These are phyloP conservation scores for Gossypium davidsonii DNA, from an alignment of 441 rosid genomes.

Conservation along the genomic window DNA sequence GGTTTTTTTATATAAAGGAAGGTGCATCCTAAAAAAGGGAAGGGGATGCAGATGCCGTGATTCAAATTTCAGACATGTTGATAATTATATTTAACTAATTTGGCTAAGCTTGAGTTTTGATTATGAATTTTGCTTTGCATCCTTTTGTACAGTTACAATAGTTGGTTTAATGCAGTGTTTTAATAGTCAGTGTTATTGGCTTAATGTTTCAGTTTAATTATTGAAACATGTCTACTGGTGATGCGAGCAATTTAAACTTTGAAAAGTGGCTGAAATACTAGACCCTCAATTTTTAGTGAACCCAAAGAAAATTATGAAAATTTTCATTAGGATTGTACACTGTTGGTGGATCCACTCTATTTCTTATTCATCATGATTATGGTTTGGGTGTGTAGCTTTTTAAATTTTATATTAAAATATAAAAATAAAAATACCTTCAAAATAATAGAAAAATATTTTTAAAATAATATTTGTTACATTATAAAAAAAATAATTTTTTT, in stretches of 20 bases:
- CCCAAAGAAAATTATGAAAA: too few species aligned
- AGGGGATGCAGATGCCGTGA: background rate
- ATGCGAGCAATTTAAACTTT: background rate
- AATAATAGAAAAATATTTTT: too few species aligned
- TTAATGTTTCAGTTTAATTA: background rate
- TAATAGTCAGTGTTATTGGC: background rate
- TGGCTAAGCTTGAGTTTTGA: background rate
- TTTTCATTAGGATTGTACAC: too few species aligned
- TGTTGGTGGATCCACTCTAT: too few species aligned
- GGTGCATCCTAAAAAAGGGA: background rate
- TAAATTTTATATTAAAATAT: too few species aligned
- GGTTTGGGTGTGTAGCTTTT: too few species aligned
- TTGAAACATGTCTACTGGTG: background rate
- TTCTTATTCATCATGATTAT: too few species aligned
- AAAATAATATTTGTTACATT: too few species aligned
- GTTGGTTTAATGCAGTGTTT: background rate
- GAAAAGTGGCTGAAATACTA: background rate
- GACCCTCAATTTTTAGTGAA: too few species aligned
- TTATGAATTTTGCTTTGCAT: background rate
- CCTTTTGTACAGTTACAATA: background rate
- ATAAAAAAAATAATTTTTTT: too few species aligned
- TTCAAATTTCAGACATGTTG: background rate
- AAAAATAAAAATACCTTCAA: too few species aligned
- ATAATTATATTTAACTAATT: background rate
- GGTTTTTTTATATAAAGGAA: background rate